These are phyloP conservation scores for Metschnikowia orientalis DNA, from an alignment of 805 yeast genomes.

Conservation along the genomic window DNA sequence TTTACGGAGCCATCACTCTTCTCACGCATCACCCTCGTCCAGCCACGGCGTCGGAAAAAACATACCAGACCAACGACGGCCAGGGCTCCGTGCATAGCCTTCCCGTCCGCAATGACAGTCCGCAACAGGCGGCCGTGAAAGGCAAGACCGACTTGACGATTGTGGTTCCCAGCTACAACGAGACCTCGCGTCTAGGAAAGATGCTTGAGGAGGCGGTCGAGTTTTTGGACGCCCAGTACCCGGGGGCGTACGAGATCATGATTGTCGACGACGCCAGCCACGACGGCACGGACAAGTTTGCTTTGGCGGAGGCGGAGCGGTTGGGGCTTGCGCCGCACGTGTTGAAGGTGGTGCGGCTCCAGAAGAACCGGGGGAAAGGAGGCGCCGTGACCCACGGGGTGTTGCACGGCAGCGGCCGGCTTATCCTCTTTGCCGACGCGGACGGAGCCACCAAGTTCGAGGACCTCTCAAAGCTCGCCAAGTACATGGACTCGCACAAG, in stretches of 20 bases:
- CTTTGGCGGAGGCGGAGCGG: conserved; percentile 55
- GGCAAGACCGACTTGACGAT: conserved; percentile 59
- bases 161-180: conserved; percentile 93
- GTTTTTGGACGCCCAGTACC: conserved; percentile 40
- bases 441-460: conserved; percentile 90
- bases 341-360: conserved; percentile 67
- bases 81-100: conserved; percentile 25
- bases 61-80: conserved; percentile 47
- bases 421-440: conserved; percentile 89
- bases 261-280: conserved; percentile 89
- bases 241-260: conserved; percentile 61
- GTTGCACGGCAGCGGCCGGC: conserved; percentile 66
- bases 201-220: conserved; percentile 71
- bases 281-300: conserved; percentile 74
- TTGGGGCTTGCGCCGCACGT: conserved; percentile 51
- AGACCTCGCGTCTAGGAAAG: conserved; percentile 60
- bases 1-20: conserved; percentile 40
- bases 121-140: conserved; percentile 3
- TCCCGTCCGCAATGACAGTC: conserved; percentile 23
- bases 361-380: conserved; percentile 78
- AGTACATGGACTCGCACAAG: conserved; percentile 31
- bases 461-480: conserved; percentile 55
- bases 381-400: conserved; percentile 97
- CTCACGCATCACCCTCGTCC: conserved; percentile 63
- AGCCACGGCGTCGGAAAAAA: conserved; percentile 49